Base-by-base conservation (phyloP, 179 eudicot species). In the Amaranthus tricolor region DNA sequence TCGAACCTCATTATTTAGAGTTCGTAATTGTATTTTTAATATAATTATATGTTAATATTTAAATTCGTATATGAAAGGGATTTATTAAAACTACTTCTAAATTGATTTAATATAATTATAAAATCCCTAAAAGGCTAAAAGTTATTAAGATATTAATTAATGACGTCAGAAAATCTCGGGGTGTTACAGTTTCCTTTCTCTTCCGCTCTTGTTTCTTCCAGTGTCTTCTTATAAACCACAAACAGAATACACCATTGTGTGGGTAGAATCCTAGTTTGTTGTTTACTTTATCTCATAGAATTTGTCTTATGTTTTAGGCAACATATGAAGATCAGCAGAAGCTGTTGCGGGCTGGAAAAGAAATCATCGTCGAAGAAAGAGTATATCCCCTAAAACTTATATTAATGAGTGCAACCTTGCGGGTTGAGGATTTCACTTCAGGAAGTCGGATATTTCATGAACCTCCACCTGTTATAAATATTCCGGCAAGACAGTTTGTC, bases 331-430 rank as follows among this genome's bases (percentile, higher is more conserved):
- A 85, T 71, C 99, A 88, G 73, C 87, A 78, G 71, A 76, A 76
- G 78, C 86, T 82, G 76, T 6, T 85, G 62, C 82, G 67, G 71
- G 75, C 86, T 31, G 94, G 96, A 77, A 80, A 80, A 80, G 68
- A 16, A 70, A 84, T 90, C n/a, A 74, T 31, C 16, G 74, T 85
- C 60, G 81, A 85, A 70, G 70, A 68, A 49, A 81, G 71, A 83
- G 77, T 96, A 51, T 86, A 67, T 70, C 97, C 97, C 5, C 76
- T 93, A 74, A 93, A 93, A 74, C 92, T 96, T 66, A 85, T 96
- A 58, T 88, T 96, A 73, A 96, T 96, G 99, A 96, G 99, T 84
- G 98, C 99, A 72, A 96, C 99, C 68, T 80, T 96, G 77, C 86
- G 90, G 62, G 93, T 87, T 74, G 91, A 96, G 74, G 99, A 96